Conservation (phyloP, 2,329 filamentous ascomycete species). For the Fusarium sterilihyphosum region DNA sequence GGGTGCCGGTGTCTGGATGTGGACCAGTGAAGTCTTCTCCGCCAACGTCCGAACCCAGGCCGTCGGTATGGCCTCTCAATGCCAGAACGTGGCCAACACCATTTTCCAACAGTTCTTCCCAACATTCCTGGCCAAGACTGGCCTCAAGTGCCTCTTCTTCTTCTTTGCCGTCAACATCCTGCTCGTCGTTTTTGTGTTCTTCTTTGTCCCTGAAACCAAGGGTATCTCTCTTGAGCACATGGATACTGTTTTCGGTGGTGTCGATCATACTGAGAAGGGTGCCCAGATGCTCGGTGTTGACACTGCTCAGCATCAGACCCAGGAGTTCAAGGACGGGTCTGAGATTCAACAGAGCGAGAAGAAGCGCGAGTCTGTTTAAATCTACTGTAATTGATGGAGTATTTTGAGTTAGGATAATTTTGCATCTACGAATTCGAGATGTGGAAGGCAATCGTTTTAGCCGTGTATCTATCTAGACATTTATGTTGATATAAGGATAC, state of each 20-base stretch:
- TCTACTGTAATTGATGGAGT: background rate
- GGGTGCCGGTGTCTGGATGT: constrained; percentile 77
- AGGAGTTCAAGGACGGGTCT: constrained; percentile 39
- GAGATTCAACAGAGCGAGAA: constrained; percentile 37
- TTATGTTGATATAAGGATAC: background rate
- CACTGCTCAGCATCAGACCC: background rate
- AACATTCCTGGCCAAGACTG: constrained; percentile 67
- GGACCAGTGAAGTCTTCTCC: constrained; percentile 74
- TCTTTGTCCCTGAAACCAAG: constrained; percentile 63
- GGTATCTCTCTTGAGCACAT: constrained; percentile 69
- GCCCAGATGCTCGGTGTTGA: constrained; percentile 42
- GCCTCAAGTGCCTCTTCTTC: constrained; percentile 54
- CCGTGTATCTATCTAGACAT: background rate
- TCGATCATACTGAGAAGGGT: constrained; percentile 43
- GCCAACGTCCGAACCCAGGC: constrained; percentile 79
- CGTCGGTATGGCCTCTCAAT: constrained; percentile 71
- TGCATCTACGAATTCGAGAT: background rate
- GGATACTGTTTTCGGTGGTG: constrained; percentile 66
- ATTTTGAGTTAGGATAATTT: background rate
- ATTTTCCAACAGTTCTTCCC: constrained; percentile 79
- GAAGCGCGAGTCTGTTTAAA: constrained; percentile 35
- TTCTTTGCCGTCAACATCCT: constrained; percentile 52
- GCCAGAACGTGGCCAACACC: constrained; percentile 72
- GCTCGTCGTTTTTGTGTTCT: constrained; percentile 60
- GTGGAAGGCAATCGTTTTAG: background rate